Conservation (phyloP, 768 basidiomycete species). For the Mycena alexandri region DNA sequence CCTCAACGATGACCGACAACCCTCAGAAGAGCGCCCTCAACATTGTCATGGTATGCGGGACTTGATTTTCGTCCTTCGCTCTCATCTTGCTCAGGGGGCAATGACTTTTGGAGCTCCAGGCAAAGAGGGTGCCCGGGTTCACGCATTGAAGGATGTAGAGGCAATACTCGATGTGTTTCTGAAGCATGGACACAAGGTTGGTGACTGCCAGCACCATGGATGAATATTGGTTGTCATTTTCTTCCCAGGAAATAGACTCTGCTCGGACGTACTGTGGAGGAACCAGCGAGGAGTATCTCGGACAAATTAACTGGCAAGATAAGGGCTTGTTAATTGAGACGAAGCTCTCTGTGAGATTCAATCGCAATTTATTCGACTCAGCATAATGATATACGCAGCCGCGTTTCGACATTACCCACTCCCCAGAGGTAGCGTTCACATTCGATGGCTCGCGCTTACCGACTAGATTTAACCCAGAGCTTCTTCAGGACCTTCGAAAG, state of each 20-base stretch:
- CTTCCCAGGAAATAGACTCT: slow-evolving; percentile 56
- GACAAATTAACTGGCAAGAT: slow-evolving; percentile 61
- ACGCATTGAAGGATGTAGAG: slow-evolving; percentile 61
- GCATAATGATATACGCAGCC: not conserved
- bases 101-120: slow-evolving; percentile 69
- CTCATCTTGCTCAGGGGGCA: slow-evolving; percentile 54
- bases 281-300: slow-evolving; percentile 70
- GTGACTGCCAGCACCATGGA: too few species aligned
- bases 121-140: slow-evolving; percentile 62
- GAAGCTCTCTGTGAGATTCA: slow-evolving; percentile 62
- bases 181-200: slow-evolving; percentile 62
- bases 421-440: slow-evolving; percentile 44
- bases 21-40: slow-evolving; percentile 58
- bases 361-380: slow-evolving; percentile 34
- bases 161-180: slow-evolving; percentile 67
- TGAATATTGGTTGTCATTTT: too few species aligned
- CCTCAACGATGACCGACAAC: slow-evolving; percentile 39
- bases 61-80: not conserved
- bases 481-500: slow-evolving; percentile 56
- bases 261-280: slow-evolving; percentile 64
- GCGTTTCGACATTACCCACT: slow-evolving; percentile 43
- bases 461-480: slow-evolving; percentile 6
- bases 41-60: slow-evolving; percentile 60
- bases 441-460: not conserved
- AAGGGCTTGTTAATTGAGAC: slow-evolving; percentile 70